Evolutionary conservation across 2,329 filamentous ascomycete genomes (phyloP).

Genomic region (Rhinocladiella mackenziei): DNA sequence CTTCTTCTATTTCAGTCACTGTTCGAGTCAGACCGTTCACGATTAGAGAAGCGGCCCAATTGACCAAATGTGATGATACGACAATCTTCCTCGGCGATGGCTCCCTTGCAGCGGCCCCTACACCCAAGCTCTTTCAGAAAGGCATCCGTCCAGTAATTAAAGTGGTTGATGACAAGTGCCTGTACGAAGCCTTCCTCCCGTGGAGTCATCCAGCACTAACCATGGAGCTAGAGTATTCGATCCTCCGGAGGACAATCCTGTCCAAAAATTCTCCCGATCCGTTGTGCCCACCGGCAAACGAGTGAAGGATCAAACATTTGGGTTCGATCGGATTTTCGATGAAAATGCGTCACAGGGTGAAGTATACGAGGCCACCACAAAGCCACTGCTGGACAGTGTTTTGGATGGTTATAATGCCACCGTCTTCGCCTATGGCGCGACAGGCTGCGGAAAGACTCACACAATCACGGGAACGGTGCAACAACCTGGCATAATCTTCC

Average conservation of each 20-base stretch:
- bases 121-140: constrained; percentile 78
- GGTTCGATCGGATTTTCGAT: constrained; percentile 95
- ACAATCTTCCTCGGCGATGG: constrained; percentile 95
- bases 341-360: constrained; percentile 88
- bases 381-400: constrained; percentile 84
- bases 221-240: constrained; percentile 73
- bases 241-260: constrained; percentile 87
- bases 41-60: constrained; percentile 90
- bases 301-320: constrained; percentile 96
- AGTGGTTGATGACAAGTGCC: constrained; percentile 89
- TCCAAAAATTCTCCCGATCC: constrained; percentile 79
- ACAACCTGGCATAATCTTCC: constrained; percentile 94
- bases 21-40: constrained; percentile 65
- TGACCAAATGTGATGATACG: constrained; percentile 71
- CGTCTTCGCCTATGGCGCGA: constrained; percentile 96
- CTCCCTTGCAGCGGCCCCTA: constrained; percentile 79
- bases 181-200: constrained; percentile 58
- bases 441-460: constrained; percentile 96
- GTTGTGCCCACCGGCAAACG: constrained; percentile 81
- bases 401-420: constrained; percentile 98
- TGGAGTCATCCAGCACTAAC: background rate
- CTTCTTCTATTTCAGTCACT: constrained; percentile 49
- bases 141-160: constrained; percentile 91
- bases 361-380: constrained; percentile 91
- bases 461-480: constrained; percentile 91